A percentile compares a stretch with the other conserved stretches of the same genome.
phyloP scores from a whole-genome alignment of 768 basidiomycete species.

The Russula sp. region DNA sequence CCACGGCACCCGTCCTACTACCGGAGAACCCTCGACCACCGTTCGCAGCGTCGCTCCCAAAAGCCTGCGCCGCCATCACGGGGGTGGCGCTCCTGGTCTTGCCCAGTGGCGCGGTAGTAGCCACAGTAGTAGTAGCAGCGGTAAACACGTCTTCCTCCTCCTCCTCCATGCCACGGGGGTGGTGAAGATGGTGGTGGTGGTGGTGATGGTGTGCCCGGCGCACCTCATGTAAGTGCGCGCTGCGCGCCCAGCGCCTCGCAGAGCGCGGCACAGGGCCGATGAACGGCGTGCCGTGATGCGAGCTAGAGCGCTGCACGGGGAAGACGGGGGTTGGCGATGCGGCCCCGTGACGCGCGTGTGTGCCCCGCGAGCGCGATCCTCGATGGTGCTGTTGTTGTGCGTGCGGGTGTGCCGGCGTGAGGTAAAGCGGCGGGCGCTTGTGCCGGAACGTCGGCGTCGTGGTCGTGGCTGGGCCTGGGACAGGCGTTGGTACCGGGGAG shows the following conservation, averaged over 20 bases:
- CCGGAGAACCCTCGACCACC: too few relatives aligned
- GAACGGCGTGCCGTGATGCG: slow-evolving; percentile 32
- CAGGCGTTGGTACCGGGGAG: background rate
- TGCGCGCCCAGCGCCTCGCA: slow-evolving; percentile 55
- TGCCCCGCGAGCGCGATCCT: background rate
- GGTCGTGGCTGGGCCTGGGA: slow-evolving; percentile 4
- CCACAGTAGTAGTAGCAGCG: background rate
- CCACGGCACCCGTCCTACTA: too few relatives aligned
- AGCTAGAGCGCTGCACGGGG: slow-evolving; percentile 42
- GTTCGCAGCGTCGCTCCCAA: too few relatives aligned
- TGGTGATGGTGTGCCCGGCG: slow-evolving; percentile 25
- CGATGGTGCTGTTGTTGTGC: background rate
- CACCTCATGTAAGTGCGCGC: slow-evolving; percentile 65
- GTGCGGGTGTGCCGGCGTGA: background rate
- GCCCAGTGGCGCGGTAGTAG: background rate
- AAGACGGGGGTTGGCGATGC: slow-evolving; percentile 18
- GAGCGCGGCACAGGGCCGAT: slow-evolving; percentile 38
- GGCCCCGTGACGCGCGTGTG: background rate
- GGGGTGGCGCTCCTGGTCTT: background rate
- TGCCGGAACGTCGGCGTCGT: slow-evolving; percentile 11
- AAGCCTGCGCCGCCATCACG: background rate
- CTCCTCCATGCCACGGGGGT: background rate
- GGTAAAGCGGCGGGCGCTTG: background rate
- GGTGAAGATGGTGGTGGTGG: background rate
- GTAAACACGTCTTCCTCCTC: slow-evolving; percentile 2